Percentiles rank a stretch among this genome's conserved stretches.
phyloP scores from a whole-genome alignment of 164 flowering plant species.

The Berberis thunbergii region DNA sequence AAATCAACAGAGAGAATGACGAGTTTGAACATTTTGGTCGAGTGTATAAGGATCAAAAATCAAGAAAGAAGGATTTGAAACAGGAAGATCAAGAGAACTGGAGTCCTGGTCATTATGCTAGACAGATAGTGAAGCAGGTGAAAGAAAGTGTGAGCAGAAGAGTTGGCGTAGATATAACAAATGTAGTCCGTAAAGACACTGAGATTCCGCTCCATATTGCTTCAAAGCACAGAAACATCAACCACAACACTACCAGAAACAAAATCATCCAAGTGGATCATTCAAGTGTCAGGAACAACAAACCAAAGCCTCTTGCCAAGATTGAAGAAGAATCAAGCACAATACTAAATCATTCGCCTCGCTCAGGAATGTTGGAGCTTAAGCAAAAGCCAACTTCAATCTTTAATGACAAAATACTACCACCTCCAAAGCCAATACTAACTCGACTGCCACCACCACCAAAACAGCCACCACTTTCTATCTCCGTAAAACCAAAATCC shows the following conservation, averaged over 20 bases:
- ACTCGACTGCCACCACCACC: background rate
- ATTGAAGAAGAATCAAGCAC: constrained; percentile 12
- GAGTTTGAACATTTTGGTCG: constrained; percentile 21
- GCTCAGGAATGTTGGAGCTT: constrained; percentile 25
- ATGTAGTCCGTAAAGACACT: constrained; percentile 7
- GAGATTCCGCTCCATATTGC: no score
- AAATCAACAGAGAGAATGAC: constrained; percentile 52
- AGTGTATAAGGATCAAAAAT: background rate
- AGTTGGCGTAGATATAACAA: constrained; percentile 58
- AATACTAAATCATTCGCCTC: constrained; percentile 31
- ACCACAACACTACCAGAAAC: constrained; percentile 26
- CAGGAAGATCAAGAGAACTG: constrained; percentile 19
- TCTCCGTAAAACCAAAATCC: background rate
- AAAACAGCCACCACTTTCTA: background rate
- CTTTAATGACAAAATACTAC: constrained; percentile 14
- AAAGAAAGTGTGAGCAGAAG: constrained; percentile 59
- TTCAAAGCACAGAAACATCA: no score
- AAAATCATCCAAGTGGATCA: constrained; percentile 21
- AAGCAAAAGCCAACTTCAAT: constrained; percentile 15
- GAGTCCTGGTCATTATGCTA: constrained; percentile 53
- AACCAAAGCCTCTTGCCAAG: constrained; percentile 8
- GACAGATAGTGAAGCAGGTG: constrained; percentile 66
- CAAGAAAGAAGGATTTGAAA: constrained; percentile 16
- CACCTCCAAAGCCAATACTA: constrained; percentile 9
- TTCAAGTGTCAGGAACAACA: constrained; percentile 9